Evolutionary conservation across 2,329 filamentous ascomycete genomes (phyloP).

Genomic region (Nectriaceae sp.): DNA sequence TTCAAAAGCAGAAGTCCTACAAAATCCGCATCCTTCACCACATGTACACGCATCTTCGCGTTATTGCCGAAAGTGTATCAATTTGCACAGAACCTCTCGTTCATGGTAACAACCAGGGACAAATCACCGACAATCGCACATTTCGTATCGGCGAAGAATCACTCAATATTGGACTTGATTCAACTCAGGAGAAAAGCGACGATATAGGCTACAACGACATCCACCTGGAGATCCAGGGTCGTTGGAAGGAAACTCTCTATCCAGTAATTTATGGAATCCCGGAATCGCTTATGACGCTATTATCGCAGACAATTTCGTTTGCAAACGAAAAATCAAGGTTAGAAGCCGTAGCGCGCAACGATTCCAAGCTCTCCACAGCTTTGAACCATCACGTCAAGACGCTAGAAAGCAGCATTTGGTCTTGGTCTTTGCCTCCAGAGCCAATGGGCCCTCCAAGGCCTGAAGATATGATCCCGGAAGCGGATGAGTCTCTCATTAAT

Average conservation of each 20-base stretch:
- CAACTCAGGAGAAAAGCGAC: constrained; percentile 30
- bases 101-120: neutral
- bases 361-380: constrained; percentile 26
- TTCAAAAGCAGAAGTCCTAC: constrained; percentile 41
- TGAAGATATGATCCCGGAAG: neutral
- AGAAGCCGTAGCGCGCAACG: constrained; percentile 20
- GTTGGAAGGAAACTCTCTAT: constrained; percentile 43
- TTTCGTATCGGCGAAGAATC: constrained; percentile 32
- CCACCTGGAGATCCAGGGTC: constrained; percentile 42
- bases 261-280: constrained; percentile 47
- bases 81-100: constrained; percentile 12
- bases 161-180: constrained; percentile 30
- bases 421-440: constrained; percentile 22
- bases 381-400: constrained; percentile 32
- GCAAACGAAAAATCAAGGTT: constrained; percentile 42
- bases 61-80: constrained; percentile 45
- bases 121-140: constrained; percentile 15
- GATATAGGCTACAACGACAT: constrained; percentile 47
- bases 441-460: constrained; percentile 12
- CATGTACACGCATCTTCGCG: constrained; percentile 47
- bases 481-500: constrained; percentile 16
- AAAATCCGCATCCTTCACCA: constrained; percentile 47
- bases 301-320: constrained; percentile 44
- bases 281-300: constrained; percentile 40
- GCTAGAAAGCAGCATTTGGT: constrained; percentile 35